Percentiles rank a stretch among this genome's conserved stretches.
Conservation (phyloP, 768 basidiomycete genomes). For the Lentinus brumalis region DNA sequence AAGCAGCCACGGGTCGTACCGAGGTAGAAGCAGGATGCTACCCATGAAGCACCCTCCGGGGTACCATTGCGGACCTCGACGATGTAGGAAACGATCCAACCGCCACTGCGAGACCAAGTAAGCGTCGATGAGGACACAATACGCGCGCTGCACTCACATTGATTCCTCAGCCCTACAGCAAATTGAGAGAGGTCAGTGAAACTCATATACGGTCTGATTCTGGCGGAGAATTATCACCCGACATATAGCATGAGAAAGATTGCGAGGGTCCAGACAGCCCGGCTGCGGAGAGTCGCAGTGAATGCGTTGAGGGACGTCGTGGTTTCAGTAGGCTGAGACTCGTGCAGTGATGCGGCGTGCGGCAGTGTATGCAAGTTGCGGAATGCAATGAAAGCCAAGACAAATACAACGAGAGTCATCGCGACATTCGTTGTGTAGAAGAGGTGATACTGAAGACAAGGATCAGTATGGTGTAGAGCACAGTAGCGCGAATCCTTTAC, state of each 20-base stretch:
- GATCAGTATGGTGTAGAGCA: too few species aligned
- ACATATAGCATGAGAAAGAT: conserved; percentile 32
- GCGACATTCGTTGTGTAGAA: conserved; percentile 31
- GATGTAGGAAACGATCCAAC: conserved; percentile 34
- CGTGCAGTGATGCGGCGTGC: conserved; percentile 7
- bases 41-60: conserved; percentile 32
- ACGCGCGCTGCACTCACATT: conserved; percentile 20
- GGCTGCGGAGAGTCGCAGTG: conserved; percentile 23
- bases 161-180: conserved; percentile 24
- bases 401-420: conserved; percentile 27
- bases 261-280: conserved; percentile 29
- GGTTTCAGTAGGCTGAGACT: conserved; percentile 1
- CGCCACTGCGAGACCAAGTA: conserved; percentile 19
- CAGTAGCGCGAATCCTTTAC: neutral
- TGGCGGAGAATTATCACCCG: conserved; percentile 7
- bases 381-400: conserved; percentile 27
- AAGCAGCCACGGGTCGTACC: conserved; percentile 11
- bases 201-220: neutral
- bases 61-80: conserved; percentile 30
- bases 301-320: neutral
- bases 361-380: conserved; percentile 25
- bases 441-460: conserved; percentile 21
- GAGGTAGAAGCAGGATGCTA: conserved; percentile 31
- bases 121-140: neutral
- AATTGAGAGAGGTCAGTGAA: neutral